These are phyloP conservation scores for Sanghuangporus sanghuang DNA, from an alignment of 1,284 basidiomycete genomes.

Conservation along the genomic window DNA sequence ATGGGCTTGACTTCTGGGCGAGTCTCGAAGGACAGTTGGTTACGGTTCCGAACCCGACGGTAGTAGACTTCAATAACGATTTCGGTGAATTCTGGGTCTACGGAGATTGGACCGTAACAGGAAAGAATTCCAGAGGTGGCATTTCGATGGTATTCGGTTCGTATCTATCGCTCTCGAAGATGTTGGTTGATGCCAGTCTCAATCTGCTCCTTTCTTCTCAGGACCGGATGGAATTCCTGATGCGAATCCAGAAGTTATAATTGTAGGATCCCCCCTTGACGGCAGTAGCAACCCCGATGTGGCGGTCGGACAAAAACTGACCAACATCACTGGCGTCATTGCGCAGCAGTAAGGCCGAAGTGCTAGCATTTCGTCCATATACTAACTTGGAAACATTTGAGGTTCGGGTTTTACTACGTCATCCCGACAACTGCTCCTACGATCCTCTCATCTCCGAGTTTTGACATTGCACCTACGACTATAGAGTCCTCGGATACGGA, in stretches of 20 bases:
- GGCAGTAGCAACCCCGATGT: slow-evolving; percentile 46
- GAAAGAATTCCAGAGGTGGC: slow-evolving; percentile 54
- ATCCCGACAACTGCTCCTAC: slow-evolving; percentile 51
- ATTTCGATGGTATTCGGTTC: slow-evolving; percentile 47
- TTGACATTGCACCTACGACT: slow-evolving; percentile 34
- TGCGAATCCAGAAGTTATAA: slow-evolving; percentile 52
- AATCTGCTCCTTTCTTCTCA: slow-evolving; percentile 19
- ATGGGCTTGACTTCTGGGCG: slow-evolving; percentile 62
- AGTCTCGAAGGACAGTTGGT: slow-evolving; percentile 58
- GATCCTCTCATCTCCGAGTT: slow-evolving; percentile 35
- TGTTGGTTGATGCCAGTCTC: background rate
- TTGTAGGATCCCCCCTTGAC: slow-evolving; percentile 52
- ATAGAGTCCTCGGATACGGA: slow-evolving; percentile 31
- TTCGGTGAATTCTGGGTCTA: slow-evolving; percentile 59
- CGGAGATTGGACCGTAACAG: slow-evolving; percentile 52
- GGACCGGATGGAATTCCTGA: slow-evolving; percentile 45
- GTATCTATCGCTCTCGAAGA: background rate
- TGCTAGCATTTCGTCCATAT: background rate
- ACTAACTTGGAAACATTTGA: slow-evolving; percentile 19
- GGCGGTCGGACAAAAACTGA: slow-evolving; percentile 41
- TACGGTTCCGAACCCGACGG: slow-evolving; percentile 44
- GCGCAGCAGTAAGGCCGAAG: slow-evolving; percentile 37
- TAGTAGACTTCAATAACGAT: slow-evolving; percentile 45
- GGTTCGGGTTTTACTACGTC: slow-evolving; percentile 51
- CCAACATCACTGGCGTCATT: slow-evolving; percentile 53